Evolutionary conservation across 495 filamentous ascomycete genomes (phyloP), one percentile per base, ranked within the genome.

Genomic region (Astrothelium subdiscretum): DNA sequence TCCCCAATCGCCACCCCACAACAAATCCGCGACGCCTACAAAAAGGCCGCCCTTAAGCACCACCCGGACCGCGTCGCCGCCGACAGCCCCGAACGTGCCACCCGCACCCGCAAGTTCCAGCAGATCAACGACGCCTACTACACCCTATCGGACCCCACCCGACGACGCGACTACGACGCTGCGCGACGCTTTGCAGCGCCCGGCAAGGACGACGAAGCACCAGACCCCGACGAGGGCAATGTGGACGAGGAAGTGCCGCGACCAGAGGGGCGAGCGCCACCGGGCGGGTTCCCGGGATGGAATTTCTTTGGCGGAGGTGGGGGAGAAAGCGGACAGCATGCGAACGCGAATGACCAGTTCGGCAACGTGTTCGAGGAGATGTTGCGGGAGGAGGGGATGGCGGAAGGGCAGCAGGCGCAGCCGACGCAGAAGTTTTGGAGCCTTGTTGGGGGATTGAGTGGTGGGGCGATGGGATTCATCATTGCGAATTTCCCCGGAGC

Each of bases 51-150:
- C 15, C 83, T 98, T 27, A 94, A 92, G 74, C 89, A 88, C 64
- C 94, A 98, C 76, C 94, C 94, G 2, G 94, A 98, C 73, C 87
- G 94, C 58, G 90, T 97, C 59, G 82, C 92, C 43, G 76, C 82
- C 67, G 86, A 91, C 74, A 90, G 90, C 26, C 88, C 92, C 59
- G 91, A 96, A 66, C 87, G 92, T 60, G 69, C 83, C n/a, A 75
- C 79, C 2, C 86, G 92, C 65, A 98, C 94, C 6, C 85, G 86
- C 67, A 87, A 87, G 72, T 98, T 98, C 78, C 94, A 98, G 73
- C 83, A 89, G 63, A 88, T 98, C 69, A 98, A 96, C 77, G 94
- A 97, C 73, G 94, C 94, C 68, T 98, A 98, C 80, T 98, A 91
- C 72, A 95, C 91, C 26, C 87, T 98, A 43, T 91, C 87, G 0